Evolutionary conservation across 805 yeast genomes (phyloP), one percentile per base, ranked within the genome.

Genomic region (Debaryomyces maramus): DNA sequence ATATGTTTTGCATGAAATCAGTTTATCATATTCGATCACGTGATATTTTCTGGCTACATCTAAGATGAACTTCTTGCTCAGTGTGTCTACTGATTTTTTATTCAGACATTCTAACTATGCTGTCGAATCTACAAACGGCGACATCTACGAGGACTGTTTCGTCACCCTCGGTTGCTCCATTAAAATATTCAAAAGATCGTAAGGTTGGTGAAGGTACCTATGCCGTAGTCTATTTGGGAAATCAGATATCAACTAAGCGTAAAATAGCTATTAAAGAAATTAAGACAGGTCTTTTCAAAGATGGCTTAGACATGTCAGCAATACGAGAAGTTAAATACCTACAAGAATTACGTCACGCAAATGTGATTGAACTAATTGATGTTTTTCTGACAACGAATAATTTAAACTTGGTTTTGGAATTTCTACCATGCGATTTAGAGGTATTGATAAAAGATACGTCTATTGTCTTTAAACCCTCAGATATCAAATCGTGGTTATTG

Each of bases 181-280:
- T 24, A 24, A 56, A 56, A 34, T 70, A 70, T 50, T 58, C 73
- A 21, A 70, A 70, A 41, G 96, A 89, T 41, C 81, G 78, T 49
- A 90, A 89, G 58, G 97, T 93, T 20, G 99, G 99, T 57, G 99
- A 93, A 66, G 99, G 99, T 64, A 93, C 99, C 0, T 93, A 91
- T 68, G 99, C 99, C 34, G 95, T 90, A 40, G 99, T 93, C 5
- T 88, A 83, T 54, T 72, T 90, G 11, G 98, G 98, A 2, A 79
- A 73, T 29, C 85, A 85, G 56, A 50, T 70, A 9, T 74, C 79
- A 20, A 61, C 63, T 35, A 65, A 60, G 5, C 63, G 90, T 39
- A 71, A 73, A 37, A 83, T 93, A 23, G 99, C 99, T 48, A 83
- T 95, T 44, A 93, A 93, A 58, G 97, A 89, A 69, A 93, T 93